A percentile compares a stretch with the other conserved stretches of the same genome.
Conservation (phyloP, 2,329 filamentous ascomycete species). For the Aureobasidium mangrovei region DNA sequence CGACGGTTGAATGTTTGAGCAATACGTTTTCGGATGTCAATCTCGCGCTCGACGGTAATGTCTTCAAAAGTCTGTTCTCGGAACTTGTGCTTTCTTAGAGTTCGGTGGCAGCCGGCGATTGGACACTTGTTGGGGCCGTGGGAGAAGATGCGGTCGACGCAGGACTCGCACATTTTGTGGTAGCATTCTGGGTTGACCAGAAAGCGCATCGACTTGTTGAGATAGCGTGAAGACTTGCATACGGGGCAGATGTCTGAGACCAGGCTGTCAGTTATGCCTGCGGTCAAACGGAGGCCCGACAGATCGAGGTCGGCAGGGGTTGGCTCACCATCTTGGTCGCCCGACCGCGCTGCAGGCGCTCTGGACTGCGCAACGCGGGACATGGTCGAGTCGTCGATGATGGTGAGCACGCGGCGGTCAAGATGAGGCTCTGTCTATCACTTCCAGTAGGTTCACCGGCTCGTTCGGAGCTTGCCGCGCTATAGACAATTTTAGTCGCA, state of each 20-base stretch:
- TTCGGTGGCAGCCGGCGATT: slow-evolving; percentile 78
- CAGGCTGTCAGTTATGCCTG: slow-evolving; percentile 15
- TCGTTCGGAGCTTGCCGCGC: not conserved
- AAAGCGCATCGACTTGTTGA: slow-evolving; percentile 89
- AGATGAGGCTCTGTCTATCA: slow-evolving; percentile 1
- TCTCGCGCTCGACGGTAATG: slow-evolving; percentile 76
- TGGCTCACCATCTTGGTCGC: slow-evolving; percentile 27
- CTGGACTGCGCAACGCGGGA: slow-evolving; percentile 26
- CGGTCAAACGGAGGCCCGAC: slow-evolving; percentile 9
- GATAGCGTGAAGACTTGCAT: slow-evolving; percentile 93
- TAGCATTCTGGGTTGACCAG: slow-evolving; percentile 98
- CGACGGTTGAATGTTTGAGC: slow-evolving; percentile 70
- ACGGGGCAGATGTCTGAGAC: slow-evolving; percentile 75
- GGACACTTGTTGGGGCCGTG: slow-evolving; percentile 88
- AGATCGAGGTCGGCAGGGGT: slow-evolving; percentile 14
- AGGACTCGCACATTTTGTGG: slow-evolving; percentile 96
- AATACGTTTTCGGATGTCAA: slow-evolving; percentile 76
- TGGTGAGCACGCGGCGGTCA: slow-evolving; percentile 16
- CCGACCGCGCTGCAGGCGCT: slow-evolving; percentile 18
- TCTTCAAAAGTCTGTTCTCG: slow-evolving; percentile 83
- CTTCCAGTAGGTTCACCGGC: not conserved
- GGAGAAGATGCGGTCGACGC: slow-evolving; percentile 88
- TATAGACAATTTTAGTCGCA: slow-evolving; percentile 1
- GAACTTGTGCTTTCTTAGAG: slow-evolving; percentile 76
- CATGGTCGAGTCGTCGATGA: slow-evolving; percentile 21